Evolutionary conservation across 31 red algal genomes (phyloP).

Genomic region (Porphyra umbilicalis): DNA sequence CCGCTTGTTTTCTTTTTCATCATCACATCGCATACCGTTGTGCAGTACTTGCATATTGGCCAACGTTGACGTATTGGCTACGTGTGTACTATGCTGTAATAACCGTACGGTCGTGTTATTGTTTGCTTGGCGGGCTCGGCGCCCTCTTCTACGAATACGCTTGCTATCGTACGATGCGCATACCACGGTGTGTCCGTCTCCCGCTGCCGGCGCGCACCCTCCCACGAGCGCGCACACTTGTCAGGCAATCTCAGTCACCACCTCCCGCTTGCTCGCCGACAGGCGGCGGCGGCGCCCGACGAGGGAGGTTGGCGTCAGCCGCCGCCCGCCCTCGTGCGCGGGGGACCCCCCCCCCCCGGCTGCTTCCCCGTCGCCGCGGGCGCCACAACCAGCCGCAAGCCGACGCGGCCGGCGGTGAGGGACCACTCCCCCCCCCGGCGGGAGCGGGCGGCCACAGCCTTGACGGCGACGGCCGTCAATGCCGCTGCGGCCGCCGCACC

Average conservation of each 20-base stretch:
- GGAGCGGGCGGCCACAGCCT: not conserved
- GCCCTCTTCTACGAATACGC: too few species aligned
- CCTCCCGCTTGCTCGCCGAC: not conserved
- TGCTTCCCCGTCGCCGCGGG: not conserved
- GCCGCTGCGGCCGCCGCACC: not conserved
- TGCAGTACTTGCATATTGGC: too few species aligned
- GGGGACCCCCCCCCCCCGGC: not conserved
- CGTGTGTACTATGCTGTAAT: too few species aligned
- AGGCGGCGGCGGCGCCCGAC: not conserved
- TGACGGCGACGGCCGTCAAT: not conserved
- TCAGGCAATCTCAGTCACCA: not conserved
- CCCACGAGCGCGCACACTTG: not conserved
- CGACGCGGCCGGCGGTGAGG: not conserved
- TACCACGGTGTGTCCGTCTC: too few species aligned
- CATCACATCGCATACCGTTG: too few species aligned
- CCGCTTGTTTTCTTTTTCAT: too few species aligned
- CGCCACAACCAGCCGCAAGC: not conserved
- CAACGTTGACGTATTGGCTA: too few species aligned
- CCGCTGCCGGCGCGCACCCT: too few species aligned
- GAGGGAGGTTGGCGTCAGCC: too few species aligned
- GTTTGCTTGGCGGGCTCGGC: too few species aligned
- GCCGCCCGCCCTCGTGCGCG: not conserved
- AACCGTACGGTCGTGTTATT: too few species aligned
- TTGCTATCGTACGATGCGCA: too few species aligned
- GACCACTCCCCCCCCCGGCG: not conserved